A percentile compares a stretch with the other conserved stretches of the same genome.
Evolutionary conservation across 2,329 filamentous ascomycete genomes (phyloP).

Genomic region (Colletotrichum spinosum): DNA sequence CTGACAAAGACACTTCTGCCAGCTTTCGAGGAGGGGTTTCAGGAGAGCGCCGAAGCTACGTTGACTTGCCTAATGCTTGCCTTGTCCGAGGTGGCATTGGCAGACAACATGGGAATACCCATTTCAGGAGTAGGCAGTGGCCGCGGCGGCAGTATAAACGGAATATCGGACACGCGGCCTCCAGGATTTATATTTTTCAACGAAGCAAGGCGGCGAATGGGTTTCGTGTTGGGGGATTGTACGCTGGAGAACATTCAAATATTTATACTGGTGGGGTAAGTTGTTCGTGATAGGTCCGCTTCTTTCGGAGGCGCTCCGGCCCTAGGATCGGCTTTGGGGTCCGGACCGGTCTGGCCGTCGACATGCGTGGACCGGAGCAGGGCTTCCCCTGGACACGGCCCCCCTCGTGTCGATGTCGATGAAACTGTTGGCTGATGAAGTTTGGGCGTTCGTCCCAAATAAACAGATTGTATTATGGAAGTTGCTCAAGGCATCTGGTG

Average conservation of each 20-base stretch:
- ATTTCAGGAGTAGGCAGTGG: constrained; percentile 55
- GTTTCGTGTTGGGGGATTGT: constrained; percentile 66
- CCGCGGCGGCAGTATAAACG: constrained; percentile 39
- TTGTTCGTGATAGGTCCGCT: not conserved
- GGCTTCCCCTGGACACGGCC: not conserved
- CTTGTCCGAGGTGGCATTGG: constrained; percentile 68
- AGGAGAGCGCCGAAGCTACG: constrained; percentile 61
- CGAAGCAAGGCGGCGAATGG: constrained; percentile 69
- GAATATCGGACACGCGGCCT: constrained; percentile 51
- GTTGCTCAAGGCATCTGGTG: constrained; percentile 51
- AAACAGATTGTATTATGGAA: constrained; percentile 63
- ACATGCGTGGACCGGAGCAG: constrained; percentile 20
- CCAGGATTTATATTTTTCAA: constrained; percentile 72
- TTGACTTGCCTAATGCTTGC: constrained; percentile 69
- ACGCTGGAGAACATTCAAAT: constrained; percentile 71
- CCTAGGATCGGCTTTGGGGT: not conserved
- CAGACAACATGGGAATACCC: constrained; percentile 59
- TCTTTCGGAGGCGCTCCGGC: not conserved
- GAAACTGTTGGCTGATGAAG: constrained; percentile 2
- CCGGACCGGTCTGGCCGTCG: not conserved
- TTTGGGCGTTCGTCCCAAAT: constrained; percentile 3
- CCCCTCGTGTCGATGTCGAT: not conserved
- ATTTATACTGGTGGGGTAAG: constrained; percentile 66
- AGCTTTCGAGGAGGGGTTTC: constrained; percentile 61
- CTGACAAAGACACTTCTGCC: constrained; percentile 57